Evolutionary conservation across 352 stramenopile species (phyloP), one percentile per base, ranked within the genome.

Genomic region (Pilasporangium apinafurcum): DNA sequence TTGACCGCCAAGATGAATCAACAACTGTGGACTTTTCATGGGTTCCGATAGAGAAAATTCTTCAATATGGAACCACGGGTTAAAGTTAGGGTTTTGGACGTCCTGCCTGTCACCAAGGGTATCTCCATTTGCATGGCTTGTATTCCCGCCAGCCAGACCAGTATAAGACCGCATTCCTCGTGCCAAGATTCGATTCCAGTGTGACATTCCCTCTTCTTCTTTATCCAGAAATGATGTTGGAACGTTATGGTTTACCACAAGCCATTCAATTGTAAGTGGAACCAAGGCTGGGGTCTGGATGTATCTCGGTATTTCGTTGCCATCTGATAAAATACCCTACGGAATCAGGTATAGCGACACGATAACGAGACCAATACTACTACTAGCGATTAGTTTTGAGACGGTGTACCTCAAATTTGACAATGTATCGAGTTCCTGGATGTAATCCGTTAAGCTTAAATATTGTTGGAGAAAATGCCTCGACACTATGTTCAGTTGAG

Each of bases 21-120:
- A 35, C 5, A 88, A 38, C 32, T 80, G 58, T 7, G 76, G 68
- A 10, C 50, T 67, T 8, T 36, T 45, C 28, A 88, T 52, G n/a
- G 72, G 76, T 32, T 82, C 61, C 2, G 72, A 86, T 9, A 86
- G 39, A 9, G 61, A 62, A 18, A 66, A 53, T 5, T 64, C 56
- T 42, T 82, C 60, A 10, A 83, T 63, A 35, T 64, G 50, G 38
- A 83, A 65, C 76, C 76, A 86, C n/a, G 76, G 76, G 46, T 88
- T 88, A 53, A 62, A 85, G 1, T 37, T 39, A 21, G 49, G n/a
- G 10, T 60, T 49, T 18, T 48, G 36, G 9, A 59, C 42, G 29
- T 86, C 62, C 0, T 30, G 27, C 8, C 40, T 46, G 17, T 72
- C 41, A 8, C 76, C 72, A 8, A 86, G 59, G 1, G 44, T 61